These are phyloP conservation scores for Osmozyma mogii DNA, from an alignment of 805 yeast species.

Conservation along the genomic window DNA sequence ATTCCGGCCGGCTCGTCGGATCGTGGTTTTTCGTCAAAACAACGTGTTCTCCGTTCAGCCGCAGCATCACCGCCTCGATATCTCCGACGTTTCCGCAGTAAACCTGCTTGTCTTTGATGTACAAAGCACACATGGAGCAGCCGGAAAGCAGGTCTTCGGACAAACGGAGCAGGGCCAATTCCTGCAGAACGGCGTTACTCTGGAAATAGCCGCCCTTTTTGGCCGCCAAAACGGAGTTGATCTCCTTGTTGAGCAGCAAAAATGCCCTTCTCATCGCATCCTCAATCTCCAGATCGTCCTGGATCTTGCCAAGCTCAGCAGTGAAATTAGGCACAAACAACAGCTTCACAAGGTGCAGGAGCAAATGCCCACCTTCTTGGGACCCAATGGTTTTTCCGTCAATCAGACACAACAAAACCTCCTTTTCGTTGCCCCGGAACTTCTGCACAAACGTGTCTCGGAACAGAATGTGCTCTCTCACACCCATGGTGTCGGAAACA, in stretches of 20 bases:
- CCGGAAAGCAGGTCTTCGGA: slow-evolving; percentile 72
- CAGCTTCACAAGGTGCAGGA: slow-evolving; percentile 68
- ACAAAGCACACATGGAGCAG: slow-evolving; percentile 75
- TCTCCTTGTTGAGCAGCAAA: slow-evolving; percentile 69
- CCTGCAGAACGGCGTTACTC: slow-evolving; percentile 32
- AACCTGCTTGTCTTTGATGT: slow-evolving; percentile 59
- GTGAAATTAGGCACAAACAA: slow-evolving; percentile 60
- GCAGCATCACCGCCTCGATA: slow-evolving; percentile 70
- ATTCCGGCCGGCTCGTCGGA: slow-evolving; percentile 70
- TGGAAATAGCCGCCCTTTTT: slow-evolving; percentile 34
- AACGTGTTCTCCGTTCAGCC: slow-evolving; percentile 74
- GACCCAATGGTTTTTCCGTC: slow-evolving; percentile 53
- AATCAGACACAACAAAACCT: slow-evolving; percentile 70
- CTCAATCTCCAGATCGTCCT: slow-evolving; percentile 41
- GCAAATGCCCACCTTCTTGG: slow-evolving; percentile 45
- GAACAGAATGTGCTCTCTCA: slow-evolving; percentile 52
- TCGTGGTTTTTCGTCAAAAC: slow-evolving; percentile 71
- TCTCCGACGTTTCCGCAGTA: slow-evolving; percentile 91
- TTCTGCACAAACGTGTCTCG: slow-evolving; percentile 84
- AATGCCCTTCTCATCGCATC: slow-evolving; percentile 82
- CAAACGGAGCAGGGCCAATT: slow-evolving; percentile 43
- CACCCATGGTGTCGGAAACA: slow-evolving; percentile 81
- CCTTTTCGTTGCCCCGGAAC: slow-evolving; percentile 79
- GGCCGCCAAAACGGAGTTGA: slow-evolving; percentile 54
- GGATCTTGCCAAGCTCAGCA: slow-evolving; percentile 48